Base-by-base conservation (phyloP, 345 rosid genomes). In the Citrus maxima region DNA sequence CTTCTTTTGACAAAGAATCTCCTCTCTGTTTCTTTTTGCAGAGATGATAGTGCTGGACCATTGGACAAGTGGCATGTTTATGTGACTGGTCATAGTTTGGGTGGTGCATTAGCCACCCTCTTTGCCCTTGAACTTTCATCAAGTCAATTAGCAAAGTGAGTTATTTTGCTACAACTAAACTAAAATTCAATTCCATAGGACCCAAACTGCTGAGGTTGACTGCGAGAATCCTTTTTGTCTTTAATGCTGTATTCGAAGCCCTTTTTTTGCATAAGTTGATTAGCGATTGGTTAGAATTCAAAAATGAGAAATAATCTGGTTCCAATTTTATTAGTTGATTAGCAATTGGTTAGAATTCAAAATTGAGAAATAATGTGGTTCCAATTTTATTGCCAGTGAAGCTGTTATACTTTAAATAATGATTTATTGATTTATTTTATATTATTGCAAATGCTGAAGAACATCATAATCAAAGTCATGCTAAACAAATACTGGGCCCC, bases 61-160 rank as follows among this genome's bases (percentile, higher is more conserved):
- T 81, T 62, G 77, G 67, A 75, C 77, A 86, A 86, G 79, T 95
- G 97, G 98, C 95, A 92, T 80, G 92, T 93, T 74, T 95, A 91
- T 88, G 97, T 89, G 78, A 95, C 98, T 65, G 98, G 98, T 74
- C 98, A 95, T 86, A 95, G 98, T 87, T 88, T 95, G 84, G 98
- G 98, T 80, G 98, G 98, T 78, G 98, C 98, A 79, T 81, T 95
- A 76, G 94, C 98, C 40, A 95, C 98, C 74, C 98, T 95, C 69
- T 91, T 87, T 79, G 90, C 96, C 77, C 93, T 93, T 82, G 99
- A 95, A 87, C 95, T 95, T 87, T 91, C 95, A 34, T 92, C 98
- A 60, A 93, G 97, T 87, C 92, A 88, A 84, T 85, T 95, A 80
- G 89, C 89, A 68, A 92, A 90, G 99, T 93, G 80, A 82, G 97